Percentiles rank a stretch among this genome's conserved stretches.
These are phyloP conservation scores for Trichosanthes cucumerina DNA, from an alignment of 306 rosid genomes.

Conservation along the genomic window DNA sequence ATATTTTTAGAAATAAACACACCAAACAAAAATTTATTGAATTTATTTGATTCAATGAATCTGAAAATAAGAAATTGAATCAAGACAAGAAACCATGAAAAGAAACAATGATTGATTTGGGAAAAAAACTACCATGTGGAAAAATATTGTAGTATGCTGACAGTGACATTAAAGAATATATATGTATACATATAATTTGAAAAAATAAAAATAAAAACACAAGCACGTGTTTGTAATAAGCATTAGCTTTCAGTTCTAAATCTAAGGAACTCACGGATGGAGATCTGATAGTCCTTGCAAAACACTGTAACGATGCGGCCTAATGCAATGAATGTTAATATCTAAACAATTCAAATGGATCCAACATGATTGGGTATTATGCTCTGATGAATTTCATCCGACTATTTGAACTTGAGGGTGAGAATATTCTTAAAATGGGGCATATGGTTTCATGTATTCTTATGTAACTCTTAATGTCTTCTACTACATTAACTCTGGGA, in stretches of 20 bases:
- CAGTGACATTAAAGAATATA: background rate
- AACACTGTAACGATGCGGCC: background rate
- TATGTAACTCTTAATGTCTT: background rate
- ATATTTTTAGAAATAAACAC: background rate
- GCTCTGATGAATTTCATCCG: background rate
- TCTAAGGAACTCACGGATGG: background rate
- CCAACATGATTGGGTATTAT: background rate
- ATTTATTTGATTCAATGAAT: background rate
- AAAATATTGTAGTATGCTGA: background rate
- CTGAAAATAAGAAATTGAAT: background rate
- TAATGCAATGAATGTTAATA: too few relatives aligned
- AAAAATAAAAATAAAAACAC: background rate
- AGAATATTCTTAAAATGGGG: background rate
- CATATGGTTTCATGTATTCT: background rate
- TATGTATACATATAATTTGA: background rate
- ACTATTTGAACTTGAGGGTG: background rate
- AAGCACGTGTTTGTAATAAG: background rate
- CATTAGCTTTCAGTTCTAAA: background rate
- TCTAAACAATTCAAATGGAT: background rate
- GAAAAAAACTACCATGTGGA: background rate
- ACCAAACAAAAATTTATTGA: background rate
- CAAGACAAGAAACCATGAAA: background rate
- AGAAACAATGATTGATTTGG: background rate
- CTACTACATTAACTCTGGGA: background rate
- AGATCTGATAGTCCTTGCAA: background rate